Percentiles rank a stretch among this genome's conserved stretches.
phyloP scores from a whole-genome alignment of 2,329 filamentous ascomycete species.

The Cercospora canescens region DNA sequence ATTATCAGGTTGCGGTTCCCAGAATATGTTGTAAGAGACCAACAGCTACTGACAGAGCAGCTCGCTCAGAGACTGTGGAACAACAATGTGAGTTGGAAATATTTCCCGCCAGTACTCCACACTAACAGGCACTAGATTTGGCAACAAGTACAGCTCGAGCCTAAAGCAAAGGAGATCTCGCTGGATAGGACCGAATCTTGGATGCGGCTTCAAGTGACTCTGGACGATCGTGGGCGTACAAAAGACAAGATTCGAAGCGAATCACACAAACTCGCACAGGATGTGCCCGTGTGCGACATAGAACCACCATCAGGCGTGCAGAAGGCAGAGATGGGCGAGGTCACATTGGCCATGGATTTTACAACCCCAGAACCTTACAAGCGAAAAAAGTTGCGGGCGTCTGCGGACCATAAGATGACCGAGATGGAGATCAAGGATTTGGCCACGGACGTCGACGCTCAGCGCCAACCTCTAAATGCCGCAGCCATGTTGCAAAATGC shows the following conservation, averaged over 20 bases:
- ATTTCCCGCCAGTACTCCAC: not conserved
- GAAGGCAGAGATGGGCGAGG: conserved; percentile 22
- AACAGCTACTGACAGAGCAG: conserved; percentile 1
- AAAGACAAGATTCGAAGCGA: not conserved
- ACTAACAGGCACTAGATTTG: conserved; percentile 23
- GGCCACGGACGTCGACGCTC: not conserved
- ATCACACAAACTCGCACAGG: conserved; percentile 25
- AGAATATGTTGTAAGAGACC: not conserved
- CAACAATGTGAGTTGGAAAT: conserved; percentile 5
- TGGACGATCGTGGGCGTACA: conserved; percentile 25
- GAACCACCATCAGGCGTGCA: conserved; percentile 17
- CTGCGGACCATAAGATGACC: not conserved
- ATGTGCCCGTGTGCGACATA: conserved; percentile 27
- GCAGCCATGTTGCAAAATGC: not conserved
- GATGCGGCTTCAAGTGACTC: conserved; percentile 22
- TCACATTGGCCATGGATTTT: conserved; percentile 33
- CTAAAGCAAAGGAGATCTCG: conserved; percentile 18
- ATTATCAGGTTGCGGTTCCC: not conserved
- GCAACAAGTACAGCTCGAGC: conserved; percentile 19
- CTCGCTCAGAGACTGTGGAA: conserved; percentile 13
- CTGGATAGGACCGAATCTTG: not conserved
- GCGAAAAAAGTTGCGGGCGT: not conserved
- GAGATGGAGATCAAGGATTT: not conserved
- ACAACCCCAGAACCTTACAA: not conserved
- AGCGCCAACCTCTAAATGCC: not conserved